phyloP scores from a whole-genome alignment of 1,284 basidiomycete genomes.

The Hemileia vastatrix region DNA sequence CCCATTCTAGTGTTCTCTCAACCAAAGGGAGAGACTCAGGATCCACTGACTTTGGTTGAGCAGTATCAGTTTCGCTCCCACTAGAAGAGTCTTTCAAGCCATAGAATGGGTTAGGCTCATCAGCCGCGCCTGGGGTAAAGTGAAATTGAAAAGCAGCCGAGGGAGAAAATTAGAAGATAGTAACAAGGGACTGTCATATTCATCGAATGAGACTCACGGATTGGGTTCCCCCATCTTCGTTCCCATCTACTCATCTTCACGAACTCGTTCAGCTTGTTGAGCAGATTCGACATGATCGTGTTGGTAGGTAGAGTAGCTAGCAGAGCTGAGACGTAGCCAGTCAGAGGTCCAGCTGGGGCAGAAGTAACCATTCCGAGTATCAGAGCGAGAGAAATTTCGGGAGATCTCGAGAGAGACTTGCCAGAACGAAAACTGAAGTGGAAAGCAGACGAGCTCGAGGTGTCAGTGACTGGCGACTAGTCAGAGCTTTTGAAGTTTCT shows the following conservation, averaged over 20 bases:
- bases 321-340: constrained; percentile 38
- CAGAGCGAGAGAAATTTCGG: constrained; percentile 30
- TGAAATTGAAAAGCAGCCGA: too few species aligned
- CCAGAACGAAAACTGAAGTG: constrained; percentile 28
- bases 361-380: constrained; percentile 37
- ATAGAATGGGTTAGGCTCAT: too few species aligned
- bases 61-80: too few species aligned
- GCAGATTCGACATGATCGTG: constrained; percentile 31
- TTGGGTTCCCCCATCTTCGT: constrained; percentile 40
- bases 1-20: too few species aligned
- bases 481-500: too few species aligned
- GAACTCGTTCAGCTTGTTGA: constrained; percentile 37
- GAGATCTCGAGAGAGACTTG: constrained; percentile 29
- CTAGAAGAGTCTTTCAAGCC: too few species aligned
- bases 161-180: background rate
- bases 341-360: constrained; percentile 39
- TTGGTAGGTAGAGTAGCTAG: constrained; percentile 36
- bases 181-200: too few species aligned
- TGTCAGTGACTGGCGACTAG: too few species aligned
- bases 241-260: constrained; percentile 37
- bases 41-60: too few species aligned
- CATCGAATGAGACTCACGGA: constrained; percentile 23
- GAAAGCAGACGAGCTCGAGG: background rate
- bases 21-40: too few species aligned
- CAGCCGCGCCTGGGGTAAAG: too few species aligned